A percentile compares a stretch with the other conserved stretches of the same genome.
These are phyloP conservation scores for Copromyces sp. DNA, from an alignment of 495 filamentous ascomycete genomes.

Conservation along the genomic window DNA sequence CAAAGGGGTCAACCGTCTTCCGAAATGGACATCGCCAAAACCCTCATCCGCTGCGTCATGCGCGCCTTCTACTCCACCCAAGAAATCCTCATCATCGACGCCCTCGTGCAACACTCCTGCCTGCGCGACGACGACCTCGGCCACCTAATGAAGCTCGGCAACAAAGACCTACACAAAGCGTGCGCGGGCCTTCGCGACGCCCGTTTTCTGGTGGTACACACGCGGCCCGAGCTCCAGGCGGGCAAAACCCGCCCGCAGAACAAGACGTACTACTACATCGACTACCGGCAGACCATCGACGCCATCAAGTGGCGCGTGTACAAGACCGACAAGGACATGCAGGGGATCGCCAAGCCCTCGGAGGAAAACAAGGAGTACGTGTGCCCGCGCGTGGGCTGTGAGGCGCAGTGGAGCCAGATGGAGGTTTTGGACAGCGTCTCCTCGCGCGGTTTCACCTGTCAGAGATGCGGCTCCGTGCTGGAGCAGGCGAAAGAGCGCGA, in stretches of 20 bases:
- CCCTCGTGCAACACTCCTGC: conserved; percentile 81
- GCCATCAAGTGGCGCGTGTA: conserved; percentile 93
- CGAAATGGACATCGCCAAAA: conserved; percentile 75
- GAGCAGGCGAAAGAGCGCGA: conserved; percentile 55
- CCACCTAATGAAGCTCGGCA: conserved; percentile 72
- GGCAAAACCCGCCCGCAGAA: conserved; percentile 72
- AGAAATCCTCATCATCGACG: conserved; percentile 84
- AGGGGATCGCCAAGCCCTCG: conserved; percentile 64
- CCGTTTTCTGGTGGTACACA: conserved; percentile 72
- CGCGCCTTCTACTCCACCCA: conserved; percentile 90
- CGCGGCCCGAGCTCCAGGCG: conserved; percentile 67
- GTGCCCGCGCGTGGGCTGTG: conserved; percentile 57
- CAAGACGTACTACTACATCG: conserved; percentile 92
- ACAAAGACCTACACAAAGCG: conserved; percentile 80
- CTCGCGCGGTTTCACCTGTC: conserved; percentile 67
- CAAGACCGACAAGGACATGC: conserved; percentile 71
- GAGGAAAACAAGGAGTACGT: conserved; percentile 85
- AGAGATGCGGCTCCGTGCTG: conserved; percentile 65
- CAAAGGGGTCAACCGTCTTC: not conserved
- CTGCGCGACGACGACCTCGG: conserved; percentile 82
- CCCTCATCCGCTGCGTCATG: conserved; percentile 75
- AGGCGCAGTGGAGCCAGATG: conserved; percentile 70
- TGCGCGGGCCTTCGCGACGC: conserved; percentile 77
- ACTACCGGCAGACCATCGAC: conserved; percentile 88
- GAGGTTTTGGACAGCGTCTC: conserved; percentile 69